Base-by-base conservation (phyloP, 345 rosid genomes). In the Gossypioides kirkii region DNA sequence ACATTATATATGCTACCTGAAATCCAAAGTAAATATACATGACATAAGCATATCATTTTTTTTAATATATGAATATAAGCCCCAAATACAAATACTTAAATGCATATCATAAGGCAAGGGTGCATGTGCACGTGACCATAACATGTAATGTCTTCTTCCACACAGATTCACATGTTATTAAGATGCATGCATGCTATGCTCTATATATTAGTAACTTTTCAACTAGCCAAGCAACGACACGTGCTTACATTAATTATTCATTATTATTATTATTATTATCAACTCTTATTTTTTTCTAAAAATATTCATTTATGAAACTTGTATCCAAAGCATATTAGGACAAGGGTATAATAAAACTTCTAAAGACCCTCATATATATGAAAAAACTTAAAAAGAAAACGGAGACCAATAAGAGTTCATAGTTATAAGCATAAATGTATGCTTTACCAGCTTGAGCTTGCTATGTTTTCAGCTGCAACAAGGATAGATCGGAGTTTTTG, bases 391-490 rank as follows among this genome's bases (percentile, higher is more conserved):
- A 5, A 32, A 32, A 5, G 5, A 32, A 0, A 50, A 50, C 4
- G 55, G 20, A 50, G 6, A 16, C 55, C 55, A 16, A 50, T 9
- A 50, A 56, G 36, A 56, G 61, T 63, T 8, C 49, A 41, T 41
- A 18, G 69, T 20, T 18, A 13, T 63, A 63, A 41, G 16, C 26
- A 63, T 41, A n/a, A 16, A 50, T 50, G 55, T 50, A 50, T 50
- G 17, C 55, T 18, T 63, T 63, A 41, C 16, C 50, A 63, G 50
- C 69, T 63, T 63, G 69, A 42, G 50, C 49, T 65, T 22, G 54
- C 70, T 13, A 13, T 43, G 69, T 18, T 43, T 65, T 45, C 53
- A 26, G 20, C 67, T 17, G 38, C 20, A 62, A 36, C 47, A 17
- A n/a, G 20, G 12, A 14, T 1, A 11, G 67, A 10, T 62, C 25